Conservation (phyloP, 73 alveolate genomes). For the Paramecium bursaria region DNA sequence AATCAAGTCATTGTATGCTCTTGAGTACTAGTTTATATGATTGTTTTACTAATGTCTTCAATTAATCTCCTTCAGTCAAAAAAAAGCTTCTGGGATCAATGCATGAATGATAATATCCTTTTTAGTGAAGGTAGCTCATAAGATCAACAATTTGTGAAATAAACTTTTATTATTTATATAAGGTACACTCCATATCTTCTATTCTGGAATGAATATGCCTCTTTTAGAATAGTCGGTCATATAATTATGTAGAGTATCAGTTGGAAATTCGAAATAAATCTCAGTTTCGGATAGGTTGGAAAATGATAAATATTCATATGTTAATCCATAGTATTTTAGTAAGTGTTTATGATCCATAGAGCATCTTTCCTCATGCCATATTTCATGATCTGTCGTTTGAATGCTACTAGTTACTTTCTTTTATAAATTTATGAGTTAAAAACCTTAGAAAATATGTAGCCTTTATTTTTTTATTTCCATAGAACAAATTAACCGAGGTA, state of each 20-base stretch:
- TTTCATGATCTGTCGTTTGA: neutral
- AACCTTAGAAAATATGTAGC: neutral
- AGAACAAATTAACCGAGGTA: neutral
- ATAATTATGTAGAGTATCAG: neutral
- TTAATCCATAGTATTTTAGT: neutral
- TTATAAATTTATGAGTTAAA: no score
- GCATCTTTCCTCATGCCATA: neutral
- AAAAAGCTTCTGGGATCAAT: neutral
- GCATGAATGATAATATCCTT: neutral
- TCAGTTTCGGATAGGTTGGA: neutral
- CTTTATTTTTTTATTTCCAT: neutral
- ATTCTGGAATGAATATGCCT: neutral
- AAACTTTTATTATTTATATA: neutral
- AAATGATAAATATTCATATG: neutral
- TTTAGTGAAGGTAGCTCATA: neutral
- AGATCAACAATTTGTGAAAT: neutral
- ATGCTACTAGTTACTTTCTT: neutral
- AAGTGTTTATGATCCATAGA: neutral
- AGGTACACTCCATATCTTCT: neutral
- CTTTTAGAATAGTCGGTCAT: neutral
- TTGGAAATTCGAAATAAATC: neutral
- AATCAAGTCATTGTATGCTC: slow-evolving; percentile 29
- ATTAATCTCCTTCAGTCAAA: neutral
- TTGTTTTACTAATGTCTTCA: no score
- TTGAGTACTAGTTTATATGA: neutral